These are phyloP conservation scores for Phaffomyces antillensis DNA, from an alignment of 805 yeast species.

Conservation along the genomic window DNA sequence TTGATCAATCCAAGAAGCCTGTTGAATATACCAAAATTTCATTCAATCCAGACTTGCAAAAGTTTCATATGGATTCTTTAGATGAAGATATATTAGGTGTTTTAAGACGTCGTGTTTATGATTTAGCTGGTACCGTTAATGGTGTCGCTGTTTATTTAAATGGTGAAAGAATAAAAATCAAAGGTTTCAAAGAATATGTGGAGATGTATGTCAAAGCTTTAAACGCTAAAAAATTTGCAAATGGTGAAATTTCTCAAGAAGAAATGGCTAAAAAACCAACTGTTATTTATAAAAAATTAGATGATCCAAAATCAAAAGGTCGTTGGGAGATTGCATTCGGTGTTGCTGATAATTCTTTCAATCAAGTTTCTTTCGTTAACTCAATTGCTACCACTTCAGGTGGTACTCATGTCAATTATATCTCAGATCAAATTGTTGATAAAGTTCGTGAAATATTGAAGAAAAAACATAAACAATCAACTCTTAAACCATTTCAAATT, in stretches of 20 bases:
- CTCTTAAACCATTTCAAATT: slow-evolving; percentile 82
- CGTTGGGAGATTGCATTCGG: slow-evolving; percentile 97
- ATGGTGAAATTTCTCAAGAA: slow-evolving; percentile 24
- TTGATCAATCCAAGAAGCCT: slow-evolving; percentile 34
- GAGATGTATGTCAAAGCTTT: slow-evolving; percentile 83
- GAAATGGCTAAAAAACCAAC: slow-evolving; percentile 42
- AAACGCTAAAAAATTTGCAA: slow-evolving; percentile 32
- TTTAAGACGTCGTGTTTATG: slow-evolving; percentile 88
- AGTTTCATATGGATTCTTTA: slow-evolving; percentile 77
- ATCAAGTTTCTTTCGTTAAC: slow-evolving; percentile 94
- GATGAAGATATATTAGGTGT: slow-evolving; percentile 83
- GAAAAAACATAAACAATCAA: slow-evolving; percentile 57
- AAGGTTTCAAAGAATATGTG: slow-evolving; percentile 78
- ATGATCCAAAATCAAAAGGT: slow-evolving; percentile 36
- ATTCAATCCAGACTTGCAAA: slow-evolving; percentile 78
- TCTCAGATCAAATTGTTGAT: slow-evolving; percentile 76
- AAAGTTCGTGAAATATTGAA: slow-evolving; percentile 69
- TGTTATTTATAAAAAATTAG: slow-evolving; percentile 71
- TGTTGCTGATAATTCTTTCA: slow-evolving; percentile 81
- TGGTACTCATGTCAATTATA: slow-evolving; percentile 88
- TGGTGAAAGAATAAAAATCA: slow-evolving; percentile 60
- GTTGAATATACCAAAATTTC: slow-evolving; percentile 81
- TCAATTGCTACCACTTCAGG: slow-evolving; percentile 97
- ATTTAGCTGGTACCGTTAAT: slow-evolving; percentile 87
- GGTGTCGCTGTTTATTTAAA: slow-evolving; percentile 76